These are phyloP conservation scores for Chlorella sorokiniana DNA, from an alignment of 139 green algal species.

Conservation along the genomic window DNA sequence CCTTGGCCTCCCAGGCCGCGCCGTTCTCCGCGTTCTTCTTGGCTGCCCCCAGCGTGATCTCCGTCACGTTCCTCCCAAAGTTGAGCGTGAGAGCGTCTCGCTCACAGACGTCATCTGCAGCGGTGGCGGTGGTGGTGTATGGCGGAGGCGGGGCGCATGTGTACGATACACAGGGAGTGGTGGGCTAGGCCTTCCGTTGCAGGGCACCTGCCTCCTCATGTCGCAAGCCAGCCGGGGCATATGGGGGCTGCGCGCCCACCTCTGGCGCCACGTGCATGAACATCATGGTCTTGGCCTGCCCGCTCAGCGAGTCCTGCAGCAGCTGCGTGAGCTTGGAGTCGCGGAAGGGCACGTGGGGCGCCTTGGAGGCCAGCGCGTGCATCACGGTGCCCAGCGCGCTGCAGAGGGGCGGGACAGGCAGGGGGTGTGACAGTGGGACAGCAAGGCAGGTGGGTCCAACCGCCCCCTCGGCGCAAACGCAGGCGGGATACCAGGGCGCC, in stretches of 20 bases:
- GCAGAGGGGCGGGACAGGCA: not conserved
- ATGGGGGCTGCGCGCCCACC: not conserved
- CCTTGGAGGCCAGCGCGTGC: slow-evolving; percentile 69
- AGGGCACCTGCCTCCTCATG: too few relatives aligned
- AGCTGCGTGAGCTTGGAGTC: slow-evolving; percentile 94
- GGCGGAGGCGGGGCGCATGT: too few relatives aligned
- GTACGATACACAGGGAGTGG: too few relatives aligned
- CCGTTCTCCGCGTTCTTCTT: slow-evolving; percentile 69
- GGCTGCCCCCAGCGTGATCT: slow-evolving; percentile 87
- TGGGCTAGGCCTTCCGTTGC: too few relatives aligned
- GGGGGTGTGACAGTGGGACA: not conserved
- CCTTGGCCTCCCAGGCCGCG: slow-evolving; percentile 66
- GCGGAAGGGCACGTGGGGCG: slow-evolving; percentile 85
- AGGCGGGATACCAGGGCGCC: not conserved
- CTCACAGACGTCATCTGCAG: slow-evolving; percentile 55
- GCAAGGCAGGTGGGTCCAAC: not conserved
- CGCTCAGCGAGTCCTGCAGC: slow-evolving; percentile 84
- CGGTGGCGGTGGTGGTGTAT: not conserved
- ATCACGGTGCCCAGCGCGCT: slow-evolving; percentile 71
- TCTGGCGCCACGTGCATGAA: slow-evolving; percentile 92
- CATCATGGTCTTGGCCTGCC: slow-evolving; percentile 91
- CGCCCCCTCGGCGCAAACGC: too few relatives aligned
- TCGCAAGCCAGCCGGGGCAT: too few relatives aligned
- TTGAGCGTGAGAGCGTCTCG: slow-evolving; percentile 86
- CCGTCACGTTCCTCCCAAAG: slow-evolving; percentile 84